Evolutionary conservation across 805 yeast genomes (phyloP), one percentile per base, ranked within the genome.

Genomic region (Suhomyces pyralidae): DNA sequence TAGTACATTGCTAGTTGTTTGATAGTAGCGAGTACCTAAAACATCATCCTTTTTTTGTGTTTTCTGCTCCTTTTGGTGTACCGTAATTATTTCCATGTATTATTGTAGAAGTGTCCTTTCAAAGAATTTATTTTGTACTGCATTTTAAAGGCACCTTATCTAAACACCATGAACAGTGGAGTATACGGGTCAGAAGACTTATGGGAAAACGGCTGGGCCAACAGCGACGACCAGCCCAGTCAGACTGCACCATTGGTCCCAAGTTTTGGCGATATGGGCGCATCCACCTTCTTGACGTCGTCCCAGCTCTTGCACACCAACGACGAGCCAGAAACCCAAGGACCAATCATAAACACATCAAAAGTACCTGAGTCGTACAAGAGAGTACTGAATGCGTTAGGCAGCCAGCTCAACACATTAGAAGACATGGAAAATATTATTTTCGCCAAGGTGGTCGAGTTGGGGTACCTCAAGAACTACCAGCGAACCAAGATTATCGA

Each of bases 181-280:
- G 44, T 61, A 43, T 62, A 53, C 43, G 52, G 46, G 43, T 45
- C 62, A 3, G 68, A 67, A 19, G 76, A 73, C 53, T 74, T 75
- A 2, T 74, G 76, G 70, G 73, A 66, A 49, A 73, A 73, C 53
- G 76, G 75, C 24, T 72, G 77, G 77, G 65, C 69, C 12, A 50
- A 17, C 15, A 52, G 57, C 10, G 58, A 57, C 4, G 58, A 60
- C 42, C 36, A 51, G 28, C 42, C 30, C 22, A 17, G 28, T 2
- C 38, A 30, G n/a, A 32, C 38, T 19, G 15, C 43, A 20, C 48
- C 48, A 56, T 25, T 54, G 55, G 14, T 19, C 7, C 10, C 52
- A 8, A 5, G n/a, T n/a, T 20, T 14, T 24, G 47, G 38, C 14
- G 19, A 43, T 7, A 17, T 25, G 46, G 32, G 28, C 7, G 15